Percentiles rank a stretch among this genome's conserved stretches.
Evolutionary conservation across 805 yeast species (phyloP).

Genomic region (Torulaspora microellipsoides): DNA sequence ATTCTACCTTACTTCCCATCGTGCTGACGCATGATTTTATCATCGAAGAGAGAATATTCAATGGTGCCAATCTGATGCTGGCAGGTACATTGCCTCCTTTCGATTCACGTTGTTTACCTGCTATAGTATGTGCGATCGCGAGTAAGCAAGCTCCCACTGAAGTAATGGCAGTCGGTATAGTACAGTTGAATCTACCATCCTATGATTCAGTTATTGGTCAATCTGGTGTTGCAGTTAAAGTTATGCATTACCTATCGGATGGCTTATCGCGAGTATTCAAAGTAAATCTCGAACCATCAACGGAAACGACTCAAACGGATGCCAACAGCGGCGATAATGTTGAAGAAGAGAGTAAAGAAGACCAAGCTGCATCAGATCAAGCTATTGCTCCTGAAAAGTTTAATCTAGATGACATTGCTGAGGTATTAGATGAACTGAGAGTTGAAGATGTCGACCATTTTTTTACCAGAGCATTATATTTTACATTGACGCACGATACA

Average conservation of each 20-base stretch:
- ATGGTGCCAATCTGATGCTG: slow-evolving; percentile 80
- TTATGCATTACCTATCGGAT: slow-evolving; percentile 68
- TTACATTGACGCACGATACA: slow-evolving; percentile 53
- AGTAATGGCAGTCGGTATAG: slow-evolving; percentile 64
- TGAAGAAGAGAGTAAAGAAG: slow-evolving; percentile 6
- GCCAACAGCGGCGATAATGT: slow-evolving; percentile 6
- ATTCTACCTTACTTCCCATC: slow-evolving; percentile 60
- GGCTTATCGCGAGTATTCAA: slow-evolving; percentile 51
- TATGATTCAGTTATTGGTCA: slow-evolving; percentile 50
- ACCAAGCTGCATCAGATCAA: slow-evolving; percentile 8
- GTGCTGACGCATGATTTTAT: slow-evolving; percentile 73
- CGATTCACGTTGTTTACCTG: slow-evolving; percentile 44
- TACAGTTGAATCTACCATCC: slow-evolving; percentile 47
- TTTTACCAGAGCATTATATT: slow-evolving; percentile 64
- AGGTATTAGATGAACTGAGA: slow-evolving; percentile 39
- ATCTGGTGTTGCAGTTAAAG: slow-evolving; percentile 73
- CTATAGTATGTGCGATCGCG: slow-evolving; percentile 68
- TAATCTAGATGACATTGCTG: slow-evolving; percentile 33
- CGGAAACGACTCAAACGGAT: slow-evolving; percentile 6
- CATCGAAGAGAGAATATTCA: slow-evolving; percentile 51
- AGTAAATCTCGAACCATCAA: slow-evolving; percentile 42
- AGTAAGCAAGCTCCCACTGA: slow-evolving; percentile 56
- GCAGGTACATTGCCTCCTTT: slow-evolving; percentile 64
- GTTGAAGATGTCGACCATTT: slow-evolving; percentile 70
- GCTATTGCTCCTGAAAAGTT: slow-evolving; percentile 12